Conservation (phyloP, 805 yeast genomes). For the Cyberlindnera euphorbiae region DNA sequence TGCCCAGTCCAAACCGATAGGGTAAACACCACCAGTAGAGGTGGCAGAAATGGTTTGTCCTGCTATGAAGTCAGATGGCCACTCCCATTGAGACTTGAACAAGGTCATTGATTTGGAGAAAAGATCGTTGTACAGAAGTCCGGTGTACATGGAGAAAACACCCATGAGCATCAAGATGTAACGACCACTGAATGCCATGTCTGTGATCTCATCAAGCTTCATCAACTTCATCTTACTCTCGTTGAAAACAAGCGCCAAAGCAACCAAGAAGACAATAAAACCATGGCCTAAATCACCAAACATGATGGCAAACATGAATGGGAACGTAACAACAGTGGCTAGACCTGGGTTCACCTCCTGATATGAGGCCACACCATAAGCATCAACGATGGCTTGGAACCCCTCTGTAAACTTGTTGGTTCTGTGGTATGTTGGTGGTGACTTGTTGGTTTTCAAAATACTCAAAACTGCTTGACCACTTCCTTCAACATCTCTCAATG, state of each 20-base stretch:
- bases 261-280: slow-evolving; percentile 70
- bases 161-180: slow-evolving; percentile 93
- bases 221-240: slow-evolving; percentile 66
- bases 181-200: slow-evolving; percentile 93
- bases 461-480: slow-evolving; percentile 37
- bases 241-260: slow-evolving; percentile 61
- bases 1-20: slow-evolving; percentile 84
- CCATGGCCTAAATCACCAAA: slow-evolving; percentile 99
- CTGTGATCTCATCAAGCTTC: slow-evolving; percentile 89
- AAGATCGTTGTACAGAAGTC: slow-evolving; percentile 87
- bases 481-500: slow-evolving; percentile 50
- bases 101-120: slow-evolving; percentile 88
- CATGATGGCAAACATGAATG: slow-evolving; percentile 98
- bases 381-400: slow-evolving; percentile 90
- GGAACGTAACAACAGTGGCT: slow-evolving; percentile 92
- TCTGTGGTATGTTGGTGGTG: slow-evolving; percentile 93
- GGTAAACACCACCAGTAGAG: slow-evolving; percentile 57
- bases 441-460: slow-evolving; percentile 59
- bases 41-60: slow-evolving; percentile 71
- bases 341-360: slow-evolving; percentile 95
- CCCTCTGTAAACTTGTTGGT: slow-evolving; percentile 92
- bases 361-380: slow-evolving; percentile 90
- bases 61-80: slow-evolving; percentile 63
- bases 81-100: slow-evolving; percentile 85
- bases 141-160: slow-evolving; percentile 89